Evolutionary conservation across 805 yeast species (phyloP).

Genomic region (Yamadazyma takamatsuzukensis): DNA sequence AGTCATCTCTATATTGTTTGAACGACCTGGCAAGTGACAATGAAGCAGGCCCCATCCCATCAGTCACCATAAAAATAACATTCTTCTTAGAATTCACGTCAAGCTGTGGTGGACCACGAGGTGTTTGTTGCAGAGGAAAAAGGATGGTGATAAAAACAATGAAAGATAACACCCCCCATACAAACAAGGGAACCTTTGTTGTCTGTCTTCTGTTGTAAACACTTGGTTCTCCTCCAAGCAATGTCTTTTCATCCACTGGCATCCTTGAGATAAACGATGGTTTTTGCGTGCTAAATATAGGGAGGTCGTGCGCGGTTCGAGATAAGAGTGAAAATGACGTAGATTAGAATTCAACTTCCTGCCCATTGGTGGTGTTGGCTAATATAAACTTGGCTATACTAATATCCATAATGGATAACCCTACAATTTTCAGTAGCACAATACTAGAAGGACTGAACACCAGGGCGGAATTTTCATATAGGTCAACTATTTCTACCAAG

Average conservation of each 20-base stretch:
- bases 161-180: too few species aligned
- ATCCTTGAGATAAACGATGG: too few species aligned
- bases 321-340: too few species aligned
- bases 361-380: too few species aligned
- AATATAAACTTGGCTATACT: slow-evolving; percentile 47
- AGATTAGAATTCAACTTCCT: too few species aligned
- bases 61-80: slow-evolving; percentile 82
- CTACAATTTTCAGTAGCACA: slow-evolving; percentile 54
- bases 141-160: too few species aligned
- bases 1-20: slow-evolving; percentile 54
- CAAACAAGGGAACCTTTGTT: not conserved
- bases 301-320: too few species aligned
- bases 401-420: slow-evolving; percentile 63
- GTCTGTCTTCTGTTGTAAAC: not conserved
- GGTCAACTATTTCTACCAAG: slow-evolving; percentile 46
- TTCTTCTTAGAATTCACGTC: slow-evolving; percentile 48
- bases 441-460: slow-evolving; percentile 18
- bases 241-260: slow-evolving; percentile 3
- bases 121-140: slow-evolving; percentile 9
- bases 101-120: slow-evolving; percentile 5
- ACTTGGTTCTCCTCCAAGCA: slow-evolving; percentile 2
- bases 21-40: slow-evolving; percentile 73
- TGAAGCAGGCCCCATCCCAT: slow-evolving; percentile 93
- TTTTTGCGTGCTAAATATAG: too few species aligned
- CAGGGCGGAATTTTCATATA: slow-evolving; percentile 15